Evolutionary conservation across 352 stramenopile species (phyloP).

Genomic region (Aphanomyces cochlioides): DNA sequence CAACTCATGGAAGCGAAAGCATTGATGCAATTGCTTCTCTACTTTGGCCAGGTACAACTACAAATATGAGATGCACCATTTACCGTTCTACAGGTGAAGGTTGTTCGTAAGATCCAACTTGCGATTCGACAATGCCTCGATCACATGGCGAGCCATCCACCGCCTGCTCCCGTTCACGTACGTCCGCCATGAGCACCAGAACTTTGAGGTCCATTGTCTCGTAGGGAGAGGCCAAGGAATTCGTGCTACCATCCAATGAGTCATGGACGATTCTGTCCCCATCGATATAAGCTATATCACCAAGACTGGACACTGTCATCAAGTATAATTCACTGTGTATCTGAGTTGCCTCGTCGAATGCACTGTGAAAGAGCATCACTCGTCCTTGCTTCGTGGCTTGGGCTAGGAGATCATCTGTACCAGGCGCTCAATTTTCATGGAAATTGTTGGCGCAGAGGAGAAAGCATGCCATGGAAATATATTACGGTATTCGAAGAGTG

Average conservation of each 20-base stretch:
- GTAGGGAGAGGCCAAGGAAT: slow-evolving; percentile 11
- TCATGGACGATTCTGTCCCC: slow-evolving; percentile 1
- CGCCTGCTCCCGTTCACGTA: slow-evolving; percentile 20
- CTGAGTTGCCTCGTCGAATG: no score
- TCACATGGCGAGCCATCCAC: slow-evolving; percentile 22
- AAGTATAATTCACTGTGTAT: no score
- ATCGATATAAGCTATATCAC: neutral
- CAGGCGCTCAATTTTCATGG: no score
- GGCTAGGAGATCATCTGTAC: no score
- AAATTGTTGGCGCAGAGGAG: no score
- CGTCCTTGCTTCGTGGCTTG: no score
- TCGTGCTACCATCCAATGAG: neutral
- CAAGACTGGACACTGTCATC: no score
- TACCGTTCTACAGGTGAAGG: neutral
- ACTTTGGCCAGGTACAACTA: slow-evolving; percentile 18
- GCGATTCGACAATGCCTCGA: slow-evolving; percentile 5
- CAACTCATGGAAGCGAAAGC: slow-evolving; percentile 47
- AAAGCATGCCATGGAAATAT: no score
- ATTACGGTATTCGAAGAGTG: no score
- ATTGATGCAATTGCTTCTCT: slow-evolving; percentile 37
- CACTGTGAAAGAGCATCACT: no score
- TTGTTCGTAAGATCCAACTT: neutral
- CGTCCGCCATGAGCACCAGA: neutral
- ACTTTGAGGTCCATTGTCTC: no score
- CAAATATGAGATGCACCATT: neutral